These are phyloP conservation scores for Phlyctochytrium planicorne DNA, from an alignment of 192 early-diverging fungal species.

Conservation along the genomic window DNA sequence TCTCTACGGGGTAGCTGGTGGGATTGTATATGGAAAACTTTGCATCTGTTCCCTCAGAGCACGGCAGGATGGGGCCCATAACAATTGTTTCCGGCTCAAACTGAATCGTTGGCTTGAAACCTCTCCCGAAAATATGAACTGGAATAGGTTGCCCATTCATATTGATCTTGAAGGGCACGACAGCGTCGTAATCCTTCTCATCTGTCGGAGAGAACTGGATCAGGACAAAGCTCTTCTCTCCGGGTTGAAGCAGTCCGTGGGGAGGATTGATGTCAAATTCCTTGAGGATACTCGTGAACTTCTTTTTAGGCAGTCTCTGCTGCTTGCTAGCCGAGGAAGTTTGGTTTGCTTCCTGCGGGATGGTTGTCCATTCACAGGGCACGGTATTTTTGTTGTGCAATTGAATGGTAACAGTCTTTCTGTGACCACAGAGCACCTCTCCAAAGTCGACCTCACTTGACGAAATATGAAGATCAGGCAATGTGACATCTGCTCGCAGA, in stretches of 20 bases:
- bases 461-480: slow-evolving; percentile 48
- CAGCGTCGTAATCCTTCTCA: slow-evolving; percentile 45
- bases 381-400: slow-evolving; percentile 50
- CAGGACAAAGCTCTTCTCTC: slow-evolving; percentile 39
- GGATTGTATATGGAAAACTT: slow-evolving; percentile 50
- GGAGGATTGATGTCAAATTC: slow-evolving; percentile 51
- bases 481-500: slow-evolving; percentile 46
- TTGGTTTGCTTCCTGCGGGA: background rate
- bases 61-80: slow-evolving; percentile 54
- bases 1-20: slow-evolving; percentile 47
- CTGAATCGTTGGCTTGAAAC: slow-evolving; percentile 35
- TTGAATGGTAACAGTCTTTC: slow-evolving; percentile 45
- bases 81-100: slow-evolving; percentile 49
- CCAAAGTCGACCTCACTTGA: slow-evolving; percentile 51
- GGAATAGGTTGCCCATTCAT: slow-evolving; percentile 42
- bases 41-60: slow-evolving; percentile 43
- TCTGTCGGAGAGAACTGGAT: slow-evolving; percentile 46
- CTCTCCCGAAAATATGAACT: slow-evolving; percentile 42
- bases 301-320: slow-evolving; percentile 22
- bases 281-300: slow-evolving; percentile 11
- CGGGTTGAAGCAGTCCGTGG: slow-evolving; percentile 43
- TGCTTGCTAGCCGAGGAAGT: background rate
- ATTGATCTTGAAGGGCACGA: slow-evolving; percentile 44
- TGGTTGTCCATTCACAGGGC: slow-evolving; percentile 51
- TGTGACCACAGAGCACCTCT: slow-evolving; percentile 47